Evolutionary conservation across 1,284 basidiomycete species (phyloP), one percentile per base, ranked within the genome.

Genomic region (Marasmius oreades): DNA sequence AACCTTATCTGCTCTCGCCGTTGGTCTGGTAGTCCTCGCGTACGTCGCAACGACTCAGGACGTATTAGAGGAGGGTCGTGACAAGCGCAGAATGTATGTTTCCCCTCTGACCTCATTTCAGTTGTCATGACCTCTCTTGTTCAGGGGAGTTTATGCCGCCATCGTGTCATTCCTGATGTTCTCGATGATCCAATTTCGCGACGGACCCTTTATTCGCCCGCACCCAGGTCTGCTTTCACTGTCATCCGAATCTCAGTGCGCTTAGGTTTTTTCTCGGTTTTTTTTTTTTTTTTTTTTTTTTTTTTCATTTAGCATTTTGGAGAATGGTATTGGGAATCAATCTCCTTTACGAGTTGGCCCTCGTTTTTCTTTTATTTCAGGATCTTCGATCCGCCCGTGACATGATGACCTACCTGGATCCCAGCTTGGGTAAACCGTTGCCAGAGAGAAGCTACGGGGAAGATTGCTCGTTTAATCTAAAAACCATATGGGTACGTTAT

Each of bases 401-500:
- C 43, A 88, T 92, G 85, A 87, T 92, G 85, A 84, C 78, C 48
- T 81, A 83, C 62, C 75, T 93, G 28, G 90, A 92, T 67, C 78
- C 85, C 14, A 77, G 74, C 55, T 75, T 93, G 51, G 88, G 88
- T n/a, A 78, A 77, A 33, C 81, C 87, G 0, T 75, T 92, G 8
- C 88, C 88, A 7, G 90, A 93, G 70, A 92, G 90, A 68, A 89
- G 78, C 66, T 93, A 93, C 60, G 90, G 86, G 8, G 91, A 92
- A 62, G 80, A 90, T 61, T 93, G 90, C 66, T 70, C 79, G 16
- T 72, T 92, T 53, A 88, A 83, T n/a, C 63, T 73, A 28, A 69
- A 67, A 55, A 88, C 80, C 57, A 68, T 92, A 47, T 89, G 86
- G 88, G 89, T 90, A 66, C 62, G 76, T 69, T 5, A 22, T 43